A percentile compares a stretch with the other conserved stretches of the same genome.
Conservation (phyloP, 352 stramenopile genomes). For the Pythium oligandrum region DNA sequence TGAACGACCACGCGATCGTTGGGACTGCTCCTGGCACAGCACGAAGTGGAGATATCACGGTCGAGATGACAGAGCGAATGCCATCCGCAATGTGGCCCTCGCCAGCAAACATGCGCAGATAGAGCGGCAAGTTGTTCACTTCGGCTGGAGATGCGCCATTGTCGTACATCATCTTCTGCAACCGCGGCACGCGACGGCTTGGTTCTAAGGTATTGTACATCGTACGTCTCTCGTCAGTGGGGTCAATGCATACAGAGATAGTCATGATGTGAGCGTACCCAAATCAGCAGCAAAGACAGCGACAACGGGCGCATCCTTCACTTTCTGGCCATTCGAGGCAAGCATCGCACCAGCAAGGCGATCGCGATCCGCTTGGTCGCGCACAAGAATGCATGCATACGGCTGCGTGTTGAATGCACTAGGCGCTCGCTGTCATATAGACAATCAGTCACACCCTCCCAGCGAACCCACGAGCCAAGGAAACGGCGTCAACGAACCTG, state of each 20-base stretch:
- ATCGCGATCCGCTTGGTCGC: constrained; percentile 61
- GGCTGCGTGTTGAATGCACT: constrained; percentile 81
- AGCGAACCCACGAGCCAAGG: neutral
- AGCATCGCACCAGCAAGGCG: constrained; percentile 74
- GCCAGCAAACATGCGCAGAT: constrained; percentile 63
- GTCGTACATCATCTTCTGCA: constrained; percentile 66
- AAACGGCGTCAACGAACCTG: constrained; percentile 17
- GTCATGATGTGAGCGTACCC: constrained; percentile 14
- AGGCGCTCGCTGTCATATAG: constrained; percentile 40
- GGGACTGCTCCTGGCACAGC: constrained; percentile 56
- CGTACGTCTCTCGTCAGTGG: no score
- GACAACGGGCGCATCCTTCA: constrained; percentile 71
- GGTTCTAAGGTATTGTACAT: constrained; percentile 33
- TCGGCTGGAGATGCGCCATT: constrained; percentile 37
- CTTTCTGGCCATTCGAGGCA: constrained; percentile 61
- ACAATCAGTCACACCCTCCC: neutral
- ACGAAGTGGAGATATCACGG: constrained; percentile 56
- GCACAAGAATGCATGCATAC: constrained; percentile 74
- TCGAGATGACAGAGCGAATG: constrained; percentile 54
- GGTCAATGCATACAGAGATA: no score
- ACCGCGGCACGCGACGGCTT: constrained; percentile 56
- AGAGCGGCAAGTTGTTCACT: constrained; percentile 55
- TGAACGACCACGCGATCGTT: constrained; percentile 76
- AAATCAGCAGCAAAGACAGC: constrained; percentile 80
- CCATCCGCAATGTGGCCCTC: constrained; percentile 53